Base-by-base conservation (phyloP, 495 filamentous ascomycete genomes). In the Aspergillus wentii region DNA sequence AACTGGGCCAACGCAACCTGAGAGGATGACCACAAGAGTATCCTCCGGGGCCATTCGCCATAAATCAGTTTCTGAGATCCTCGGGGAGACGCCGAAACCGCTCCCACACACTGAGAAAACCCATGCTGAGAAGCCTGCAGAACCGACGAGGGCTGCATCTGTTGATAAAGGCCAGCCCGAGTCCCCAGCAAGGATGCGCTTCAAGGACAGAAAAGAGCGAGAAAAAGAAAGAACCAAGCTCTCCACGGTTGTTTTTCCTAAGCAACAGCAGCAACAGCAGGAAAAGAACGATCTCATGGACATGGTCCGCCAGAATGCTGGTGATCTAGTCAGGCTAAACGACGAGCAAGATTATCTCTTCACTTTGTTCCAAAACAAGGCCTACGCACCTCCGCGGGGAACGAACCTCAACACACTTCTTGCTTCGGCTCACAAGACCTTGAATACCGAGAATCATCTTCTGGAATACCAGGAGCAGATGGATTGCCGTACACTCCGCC, bases 221-320 rank as follows among this genome's bases (percentile, higher is more conserved):
- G 72, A 78, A 30, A 82, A 72, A 49, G 75, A 80, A 29, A 75
- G 77, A 51, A 78, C 65, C 41, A 82, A 82, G 42, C 64, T 82
- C 6, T 86, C 86, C 2, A 86, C 85, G 0, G 86, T 94, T n/a
- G 74, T 90, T 4, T 91, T 94, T 54, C 79, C 82, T 2, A 83
- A 81, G 32, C 79, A 75, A 56, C 63, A 52, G 39, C 48, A 17
- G 51, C 48, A 46, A 46, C 51, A 71, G 51, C 44, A 53, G 51
- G 44, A 74, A 40, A 67, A 64, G 18, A 34, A 41, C 25, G 64
- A 68, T 16, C 47, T 54, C 19, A 49, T 56, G 53, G 61, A 62
- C 22, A 45, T 68, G 16, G 36, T 59, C 10, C 53, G 58, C 29
- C 61, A 68, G 30, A 65, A 75, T 8, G 61, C 72, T 29, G 59